A percentile compares a stretch with the other conserved stretches of the same genome.
Conservation (phyloP, 345 rosid genomes). For the Kernera saxatilis region DNA sequence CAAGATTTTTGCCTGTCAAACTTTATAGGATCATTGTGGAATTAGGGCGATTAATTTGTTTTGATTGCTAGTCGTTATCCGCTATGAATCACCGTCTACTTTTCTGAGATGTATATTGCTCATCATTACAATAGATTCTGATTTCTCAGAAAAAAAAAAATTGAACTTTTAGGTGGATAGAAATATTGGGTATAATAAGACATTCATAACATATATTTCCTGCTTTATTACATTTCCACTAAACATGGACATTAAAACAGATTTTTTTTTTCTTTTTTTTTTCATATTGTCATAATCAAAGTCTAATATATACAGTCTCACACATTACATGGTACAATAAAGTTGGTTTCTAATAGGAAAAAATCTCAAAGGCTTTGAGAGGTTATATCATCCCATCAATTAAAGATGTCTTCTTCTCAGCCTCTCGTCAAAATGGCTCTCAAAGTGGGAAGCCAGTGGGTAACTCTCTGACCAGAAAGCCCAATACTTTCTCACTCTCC, state of each 20-base stretch:
- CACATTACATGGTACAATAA: slow-evolving; percentile 18
- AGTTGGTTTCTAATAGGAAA: slow-evolving; percentile 10
- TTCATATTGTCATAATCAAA: background rate
- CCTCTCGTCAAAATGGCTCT: slow-evolving; percentile 23
- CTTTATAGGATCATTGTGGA: background rate
- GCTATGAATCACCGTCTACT: background rate
- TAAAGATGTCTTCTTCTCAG: slow-evolving; percentile 11
- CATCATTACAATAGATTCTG: background rate
- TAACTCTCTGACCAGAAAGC: slow-evolving; percentile 9
- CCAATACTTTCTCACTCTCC: slow-evolving; percentile 10
- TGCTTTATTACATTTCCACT: slow-evolving; percentile 8
- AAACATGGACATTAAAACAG: background rate
- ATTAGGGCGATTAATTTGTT: background rate
- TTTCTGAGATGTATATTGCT: background rate
- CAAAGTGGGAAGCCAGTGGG: slow-evolving; percentile 31
- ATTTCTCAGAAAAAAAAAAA: background rate
- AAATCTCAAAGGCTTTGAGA: background rate
- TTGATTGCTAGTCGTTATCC: background rate
- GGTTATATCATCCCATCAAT: slow-evolving; percentile 17
- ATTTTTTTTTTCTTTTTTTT: too few species aligned
- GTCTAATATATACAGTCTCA: slow-evolving; percentile 16
- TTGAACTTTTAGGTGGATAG: background rate
- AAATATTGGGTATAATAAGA: background rate
- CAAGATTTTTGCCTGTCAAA: slow-evolving; percentile 1
- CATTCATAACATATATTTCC: background rate